These are phyloP conservation scores for Plasmodium yoelii DNA, from an alignment of 169 alveolate species.

Conservation along the genomic window DNA sequence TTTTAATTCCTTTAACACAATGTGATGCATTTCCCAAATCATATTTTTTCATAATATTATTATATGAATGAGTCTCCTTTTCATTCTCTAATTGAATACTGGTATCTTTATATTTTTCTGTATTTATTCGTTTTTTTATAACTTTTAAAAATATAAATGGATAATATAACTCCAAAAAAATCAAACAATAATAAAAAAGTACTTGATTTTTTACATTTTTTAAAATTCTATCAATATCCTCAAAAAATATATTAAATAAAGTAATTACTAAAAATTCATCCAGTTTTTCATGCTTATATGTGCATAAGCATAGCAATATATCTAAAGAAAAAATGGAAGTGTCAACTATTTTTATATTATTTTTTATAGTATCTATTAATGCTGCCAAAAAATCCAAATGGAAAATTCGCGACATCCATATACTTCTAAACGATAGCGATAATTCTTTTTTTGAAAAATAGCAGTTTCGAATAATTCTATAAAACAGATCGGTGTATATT, in stretches of 20 bases:
- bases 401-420: conserved; percentile 75
- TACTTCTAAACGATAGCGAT: conserved; percentile 55
- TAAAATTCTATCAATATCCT: conserved; percentile 62
- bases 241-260: conserved; percentile 48
- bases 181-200: conserved; percentile 43
- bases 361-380: conserved; percentile 42
- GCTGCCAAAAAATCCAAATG: conserved; percentile 37
- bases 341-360: conserved; percentile 43
- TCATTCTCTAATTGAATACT: background rate
- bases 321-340: conserved; percentile 55
- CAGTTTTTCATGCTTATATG: conserved; percentile 34
- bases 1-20: background rate
- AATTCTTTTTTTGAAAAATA: conserved; percentile 37
- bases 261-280: conserved; percentile 30
- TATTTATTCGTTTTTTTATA: conserved; percentile 7
- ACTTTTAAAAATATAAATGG: conserved; percentile 65
- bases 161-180: conserved; percentile 63
- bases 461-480: conserved; percentile 39
- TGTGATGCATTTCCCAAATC: background rate
- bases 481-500: conserved; percentile 51
- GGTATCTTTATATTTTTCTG: background rate
- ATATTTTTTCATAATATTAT: background rate
- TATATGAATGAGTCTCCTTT: conserved; percentile 1
- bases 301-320: conserved; percentile 64
- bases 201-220: conserved; percentile 59